Base-by-base conservation (phyloP, 768 basidiomycete species). In the Xerocomellus amylosporus region DNA sequence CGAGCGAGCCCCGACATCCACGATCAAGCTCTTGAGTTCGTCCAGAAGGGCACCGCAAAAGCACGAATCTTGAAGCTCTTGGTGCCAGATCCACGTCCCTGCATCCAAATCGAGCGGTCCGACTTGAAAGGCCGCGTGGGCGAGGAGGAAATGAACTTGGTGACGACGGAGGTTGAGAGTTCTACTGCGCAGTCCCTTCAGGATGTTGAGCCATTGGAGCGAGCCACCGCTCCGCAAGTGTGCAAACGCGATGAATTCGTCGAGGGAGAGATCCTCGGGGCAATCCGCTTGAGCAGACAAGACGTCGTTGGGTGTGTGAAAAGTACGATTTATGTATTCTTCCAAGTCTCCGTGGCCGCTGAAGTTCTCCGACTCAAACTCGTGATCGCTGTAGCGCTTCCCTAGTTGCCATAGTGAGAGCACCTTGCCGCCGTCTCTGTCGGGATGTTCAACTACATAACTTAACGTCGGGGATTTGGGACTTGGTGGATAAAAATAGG, bases 71-170 rank as follows among this genome's bases (percentile, higher is more conserved):
- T 37, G 37, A 37, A 37, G 37, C 37, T 37, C 37, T n/a, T 37
- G 39, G 6, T 40, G 39, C 39, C 39, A 40, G 0, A 40, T 12
- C 19, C 13, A 20, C 12, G 13, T 9, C 39, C 39, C 39, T 33
- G 44, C 12, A 30, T 45, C 14, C 6, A 33, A 2, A 14, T 42
- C 55, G 4, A 79, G 49, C 2, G 80, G 60, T 24, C 38, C 44
- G 2, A 47, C 51, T 19, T 47, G 37, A 22, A 31, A 40, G 6
- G 7, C 12, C 2, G 39, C 19, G 5, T 20, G 19, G 12, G 39
- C 1, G 5, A 40, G 20, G 13, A 40, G 39, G 13, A 13, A 19
- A 14, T 40, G 20, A 40, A 40, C 39, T 13, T 20, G 2, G 6
- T 40, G 9, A 7, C 6, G 12, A 40, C 20, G 39, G 4, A 40